These are phyloP conservation scores for Polyplosphaeria fusca DNA, from an alignment of 495 filamentous ascomycete genomes.

Conservation along the genomic window DNA sequence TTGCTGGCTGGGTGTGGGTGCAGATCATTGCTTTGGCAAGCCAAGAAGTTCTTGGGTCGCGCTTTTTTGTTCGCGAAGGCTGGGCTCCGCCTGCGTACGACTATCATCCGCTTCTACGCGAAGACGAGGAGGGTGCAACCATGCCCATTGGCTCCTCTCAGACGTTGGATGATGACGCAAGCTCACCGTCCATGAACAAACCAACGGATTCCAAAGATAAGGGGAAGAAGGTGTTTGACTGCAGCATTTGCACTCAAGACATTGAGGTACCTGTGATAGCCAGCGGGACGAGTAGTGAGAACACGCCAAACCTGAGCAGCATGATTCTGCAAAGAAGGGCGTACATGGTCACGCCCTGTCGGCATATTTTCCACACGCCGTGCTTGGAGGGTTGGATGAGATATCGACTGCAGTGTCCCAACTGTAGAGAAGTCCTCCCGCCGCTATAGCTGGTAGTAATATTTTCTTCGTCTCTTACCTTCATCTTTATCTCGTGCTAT, in stretches of 20 bases:
- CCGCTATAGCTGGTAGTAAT: constrained; percentile 54
- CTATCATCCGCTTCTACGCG: constrained; percentile 87
- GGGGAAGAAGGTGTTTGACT: constrained; percentile 71
- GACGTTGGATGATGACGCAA: constrained; percentile 32
- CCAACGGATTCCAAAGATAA: constrained; percentile 42
- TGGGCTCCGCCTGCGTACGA: constrained; percentile 87
- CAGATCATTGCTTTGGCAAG: constrained; percentile 73
- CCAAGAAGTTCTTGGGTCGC: constrained; percentile 82
- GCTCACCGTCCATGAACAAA: constrained; percentile 36
- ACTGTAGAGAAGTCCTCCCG: constrained; percentile 85
- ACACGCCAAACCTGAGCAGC: constrained; percentile 41
- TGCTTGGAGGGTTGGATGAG: constrained; percentile 97
- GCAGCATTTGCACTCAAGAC: constrained; percentile 89
- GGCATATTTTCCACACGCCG: constrained; percentile 90
- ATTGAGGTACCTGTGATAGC: constrained; percentile 82
- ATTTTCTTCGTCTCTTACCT: too few species aligned
- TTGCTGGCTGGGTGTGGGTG: constrained; percentile 86
- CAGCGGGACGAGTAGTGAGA: constrained; percentile 49
- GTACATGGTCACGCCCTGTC: constrained; percentile 97
- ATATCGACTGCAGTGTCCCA: constrained; percentile 88
- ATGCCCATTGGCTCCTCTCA: constrained; percentile 68
- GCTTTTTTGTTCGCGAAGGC: constrained; percentile 66
- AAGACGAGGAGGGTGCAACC: constrained; percentile 68
- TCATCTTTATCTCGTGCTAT: too few species aligned
- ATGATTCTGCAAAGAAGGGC: constrained; percentile 70